Percentiles rank a stretch among this genome's conserved stretches.
phyloP scores from a whole-genome alignment of 345 rosid genomes.

The Lepidium aucheri region DNA sequence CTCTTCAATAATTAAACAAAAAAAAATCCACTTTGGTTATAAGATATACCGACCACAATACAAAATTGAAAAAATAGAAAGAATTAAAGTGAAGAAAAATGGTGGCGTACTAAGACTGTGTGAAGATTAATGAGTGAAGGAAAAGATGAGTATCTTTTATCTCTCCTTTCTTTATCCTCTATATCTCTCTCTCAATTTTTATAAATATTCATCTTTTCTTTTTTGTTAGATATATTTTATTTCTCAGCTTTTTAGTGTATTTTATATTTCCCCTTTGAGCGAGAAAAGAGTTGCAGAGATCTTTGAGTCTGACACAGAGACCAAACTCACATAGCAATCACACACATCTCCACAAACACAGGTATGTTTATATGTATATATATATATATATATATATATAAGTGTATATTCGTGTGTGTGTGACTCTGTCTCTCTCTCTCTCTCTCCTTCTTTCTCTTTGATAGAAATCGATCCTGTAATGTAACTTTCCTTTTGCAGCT shows the following conservation, averaged over 20 bases:
- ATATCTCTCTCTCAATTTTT: neutral
- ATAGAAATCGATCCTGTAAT: constrained; percentile 20
- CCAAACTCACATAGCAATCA: constrained; percentile 37
- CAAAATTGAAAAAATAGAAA: neutral
- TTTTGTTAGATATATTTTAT: constrained; percentile 1
- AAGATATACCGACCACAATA: constrained; percentile 25
- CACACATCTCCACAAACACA: constrained; percentile 29
- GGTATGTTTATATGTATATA: too few relatives aligned
- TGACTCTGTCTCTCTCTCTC: constrained; percentile 6
- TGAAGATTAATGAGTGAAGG: constrained; percentile 34
- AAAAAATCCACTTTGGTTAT: neutral
- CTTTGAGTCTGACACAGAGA: constrained; percentile 49
- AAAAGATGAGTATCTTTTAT: constrained; percentile 33
- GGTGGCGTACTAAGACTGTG: constrained; percentile 29
- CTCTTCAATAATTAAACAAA: neutral
- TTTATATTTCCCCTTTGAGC: constrained; percentile 36
- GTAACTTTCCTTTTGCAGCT: constrained; percentile 38
- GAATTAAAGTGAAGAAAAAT: constrained; percentile 2
- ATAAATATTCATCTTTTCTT: neutral
- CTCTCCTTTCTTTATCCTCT: constrained; percentile 8
- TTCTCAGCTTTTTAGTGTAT: constrained; percentile 22
- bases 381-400: constrained; percentile 2
- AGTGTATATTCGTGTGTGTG: constrained; percentile 21
- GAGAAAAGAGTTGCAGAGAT: constrained; percentile 54
- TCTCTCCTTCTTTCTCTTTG: constrained; percentile 18